phyloP scores from a whole-genome alignment of 1,284 basidiomycete genomes.

The Leccinum angustisporum region DNA sequence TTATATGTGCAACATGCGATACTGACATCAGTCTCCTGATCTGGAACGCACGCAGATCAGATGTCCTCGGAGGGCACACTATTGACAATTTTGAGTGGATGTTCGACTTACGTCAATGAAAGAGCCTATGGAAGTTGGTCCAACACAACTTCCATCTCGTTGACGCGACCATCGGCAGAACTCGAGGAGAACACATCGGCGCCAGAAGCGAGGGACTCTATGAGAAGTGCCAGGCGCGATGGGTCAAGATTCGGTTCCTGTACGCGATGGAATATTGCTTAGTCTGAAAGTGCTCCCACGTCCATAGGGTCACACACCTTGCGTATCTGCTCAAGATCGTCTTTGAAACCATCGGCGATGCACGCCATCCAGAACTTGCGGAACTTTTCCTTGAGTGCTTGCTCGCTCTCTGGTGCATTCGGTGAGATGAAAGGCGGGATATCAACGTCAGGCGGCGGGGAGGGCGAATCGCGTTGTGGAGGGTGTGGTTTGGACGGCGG shows the following conservation, averaged over 20 bases:
- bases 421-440: conserved; percentile 53
- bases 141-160: conserved; percentile 54
- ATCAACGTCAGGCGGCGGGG: conserved; percentile 43
- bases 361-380: conserved; percentile 80
- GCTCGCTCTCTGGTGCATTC: conserved; percentile 44
- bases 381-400: conserved; percentile 61
- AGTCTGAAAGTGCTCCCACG: neutral
- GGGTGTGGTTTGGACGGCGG: conserved; percentile 12
- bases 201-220: conserved; percentile 76
- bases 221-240: conserved; percentile 64
- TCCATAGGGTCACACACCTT: conserved; percentile 43
- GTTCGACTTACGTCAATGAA: neutral
- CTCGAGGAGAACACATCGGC: conserved; percentile 64
- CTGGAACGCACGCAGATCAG: neutral
- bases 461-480: conserved; percentile 38
- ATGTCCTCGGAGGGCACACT: neutral
- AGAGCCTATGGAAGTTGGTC: conserved; percentile 22
- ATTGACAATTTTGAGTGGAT: neutral
- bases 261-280: neutral
- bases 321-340: conserved; percentile 74
- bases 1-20: neutral
- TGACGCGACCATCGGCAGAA: conserved; percentile 33
- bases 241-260: conserved; percentile 72
- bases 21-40: neutral
- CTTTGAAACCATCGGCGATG: conserved; percentile 74